Evolutionary conservation across 352 stramenopile genomes (phyloP).

Genomic region (Phytopythium sindhum): DNA sequence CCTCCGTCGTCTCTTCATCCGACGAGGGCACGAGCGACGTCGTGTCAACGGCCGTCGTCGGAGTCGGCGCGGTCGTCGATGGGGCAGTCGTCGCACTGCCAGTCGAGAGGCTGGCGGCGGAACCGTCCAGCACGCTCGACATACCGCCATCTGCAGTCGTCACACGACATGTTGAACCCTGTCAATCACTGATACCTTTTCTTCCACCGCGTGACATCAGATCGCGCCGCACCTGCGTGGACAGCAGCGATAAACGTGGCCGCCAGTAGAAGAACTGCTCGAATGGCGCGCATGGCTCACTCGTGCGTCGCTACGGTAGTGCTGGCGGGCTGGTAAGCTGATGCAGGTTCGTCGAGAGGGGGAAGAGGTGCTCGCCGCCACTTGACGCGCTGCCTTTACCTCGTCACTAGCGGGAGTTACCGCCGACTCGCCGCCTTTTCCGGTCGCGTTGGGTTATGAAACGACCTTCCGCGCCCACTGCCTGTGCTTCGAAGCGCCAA

Average conservation of each 20-base stretch:
- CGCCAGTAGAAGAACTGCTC: conserved; percentile 1
- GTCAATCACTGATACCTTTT: background rate
- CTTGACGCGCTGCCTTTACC: too few species aligned
- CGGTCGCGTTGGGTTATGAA: background rate
- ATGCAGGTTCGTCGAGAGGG: background rate
- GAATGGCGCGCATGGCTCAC: background rate
- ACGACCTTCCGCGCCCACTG: background rate
- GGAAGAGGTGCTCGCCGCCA: background rate
- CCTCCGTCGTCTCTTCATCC: background rate
- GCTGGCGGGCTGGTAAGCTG: background rate
- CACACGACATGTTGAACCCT: background rate
- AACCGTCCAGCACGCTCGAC: background rate
- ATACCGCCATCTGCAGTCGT: background rate
- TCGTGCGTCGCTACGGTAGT: background rate
- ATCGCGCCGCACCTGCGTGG: background rate
- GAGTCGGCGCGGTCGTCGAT: background rate
- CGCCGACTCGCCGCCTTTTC: background rate
- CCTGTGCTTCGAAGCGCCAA: background rate
- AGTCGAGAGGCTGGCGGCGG: background rate
- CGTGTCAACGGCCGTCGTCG: background rate
- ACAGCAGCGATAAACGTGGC: background rate
- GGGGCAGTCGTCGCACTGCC: background rate
- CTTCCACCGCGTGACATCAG: background rate
- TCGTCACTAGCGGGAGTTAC: background rate
- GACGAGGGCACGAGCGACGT: background rate